A percentile compares a stretch with the other conserved stretches of the same genome.
Conservation (phyloP, 441 rosid species). For the Euphorbia schlechtendalii region DNA sequence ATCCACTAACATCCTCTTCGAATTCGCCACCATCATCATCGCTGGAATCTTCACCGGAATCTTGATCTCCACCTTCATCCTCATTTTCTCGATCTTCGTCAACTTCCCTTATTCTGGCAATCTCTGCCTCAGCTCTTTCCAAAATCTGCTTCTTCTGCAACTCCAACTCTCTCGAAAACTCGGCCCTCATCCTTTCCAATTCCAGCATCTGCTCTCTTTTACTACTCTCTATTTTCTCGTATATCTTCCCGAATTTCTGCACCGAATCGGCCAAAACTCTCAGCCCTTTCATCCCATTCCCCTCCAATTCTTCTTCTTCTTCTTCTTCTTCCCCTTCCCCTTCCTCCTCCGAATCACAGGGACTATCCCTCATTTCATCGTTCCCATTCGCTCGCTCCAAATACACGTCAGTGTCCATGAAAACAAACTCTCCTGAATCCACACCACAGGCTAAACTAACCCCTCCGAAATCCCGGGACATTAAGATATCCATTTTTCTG, state of each 20-base stretch:
- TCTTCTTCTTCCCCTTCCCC: slow-evolving; percentile 36
- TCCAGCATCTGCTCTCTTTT: slow-evolving; percentile 79
- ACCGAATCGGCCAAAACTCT: slow-evolving; percentile 67
- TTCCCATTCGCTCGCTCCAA: slow-evolving; percentile 61
- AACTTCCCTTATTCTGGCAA: slow-evolving; percentile 52
- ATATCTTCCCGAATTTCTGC: slow-evolving; percentile 64
- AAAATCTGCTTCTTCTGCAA: slow-evolving; percentile 75
- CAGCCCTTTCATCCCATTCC: slow-evolving; percentile 36
- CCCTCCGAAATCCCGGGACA: slow-evolving; percentile 48
- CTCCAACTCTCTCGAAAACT: slow-evolving; percentile 74
- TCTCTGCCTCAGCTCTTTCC: slow-evolving; percentile 71
- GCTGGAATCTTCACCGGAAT: neutral
- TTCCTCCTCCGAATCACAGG: slow-evolving; percentile 56
- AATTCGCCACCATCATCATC: slow-evolving; percentile 22
- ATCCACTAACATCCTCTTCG: slow-evolving; percentile 25
- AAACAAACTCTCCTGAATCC: slow-evolving; percentile 77
- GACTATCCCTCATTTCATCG: slow-evolving; percentile 89
- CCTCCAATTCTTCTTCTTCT: slow-evolving; percentile 30
- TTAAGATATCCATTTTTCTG: slow-evolving; percentile 71
- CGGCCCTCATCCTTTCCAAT: slow-evolving; percentile 77
- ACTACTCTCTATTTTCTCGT: slow-evolving; percentile 82
- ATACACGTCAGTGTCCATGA: slow-evolving; percentile 56
- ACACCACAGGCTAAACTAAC: slow-evolving; percentile 61
- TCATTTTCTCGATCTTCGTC: slow-evolving; percentile 45
- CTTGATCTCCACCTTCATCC: slow-evolving; percentile 40